Evolutionary conservation across 345 rosid species (phyloP).

Genomic region (Ceriops tagal): DNA sequence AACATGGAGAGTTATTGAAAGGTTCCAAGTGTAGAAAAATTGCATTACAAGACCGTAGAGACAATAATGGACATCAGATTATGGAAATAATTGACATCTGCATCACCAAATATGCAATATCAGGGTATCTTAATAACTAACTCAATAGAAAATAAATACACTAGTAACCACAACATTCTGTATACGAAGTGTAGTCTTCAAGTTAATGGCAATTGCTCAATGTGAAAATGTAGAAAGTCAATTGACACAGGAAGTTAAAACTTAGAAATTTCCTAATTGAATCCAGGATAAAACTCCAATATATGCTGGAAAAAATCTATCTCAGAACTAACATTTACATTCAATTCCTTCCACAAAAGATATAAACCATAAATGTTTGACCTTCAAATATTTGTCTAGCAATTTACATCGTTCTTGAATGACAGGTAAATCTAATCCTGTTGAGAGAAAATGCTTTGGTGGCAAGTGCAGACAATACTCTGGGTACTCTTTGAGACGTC

Average conservation of each 20-base stretch:
- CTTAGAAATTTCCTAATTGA: background rate
- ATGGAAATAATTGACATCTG: no score
- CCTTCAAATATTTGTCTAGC: conserved; percentile 90
- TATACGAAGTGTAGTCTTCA: background rate
- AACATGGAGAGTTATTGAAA: conserved; percentile 5
- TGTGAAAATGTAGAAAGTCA: background rate
- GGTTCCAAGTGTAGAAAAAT: no score
- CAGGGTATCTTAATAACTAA: background rate
- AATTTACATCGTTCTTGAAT: conserved; percentile 86
- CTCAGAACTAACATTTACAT: background rate
- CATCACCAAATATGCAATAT: no score
- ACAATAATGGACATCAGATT: no score
- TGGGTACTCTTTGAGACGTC: conserved; percentile 81
- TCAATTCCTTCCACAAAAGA: background rate
- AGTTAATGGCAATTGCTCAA: background rate
- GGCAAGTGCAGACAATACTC: conserved; percentile 94
- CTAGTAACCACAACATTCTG: background rate
- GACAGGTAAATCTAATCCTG: conserved; percentile 75
- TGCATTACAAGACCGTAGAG: no score
- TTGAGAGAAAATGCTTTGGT: conserved; percentile 94
- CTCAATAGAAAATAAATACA: background rate
- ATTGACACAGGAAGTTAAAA: background rate
- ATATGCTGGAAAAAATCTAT: background rate
- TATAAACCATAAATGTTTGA: conserved; percentile 25
- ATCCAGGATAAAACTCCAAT: background rate